A percentile compares a stretch with the other conserved stretches of the same genome.
Conservation (phyloP, 768 basidiomycete genomes). For the Trametes gibbosa region DNA sequence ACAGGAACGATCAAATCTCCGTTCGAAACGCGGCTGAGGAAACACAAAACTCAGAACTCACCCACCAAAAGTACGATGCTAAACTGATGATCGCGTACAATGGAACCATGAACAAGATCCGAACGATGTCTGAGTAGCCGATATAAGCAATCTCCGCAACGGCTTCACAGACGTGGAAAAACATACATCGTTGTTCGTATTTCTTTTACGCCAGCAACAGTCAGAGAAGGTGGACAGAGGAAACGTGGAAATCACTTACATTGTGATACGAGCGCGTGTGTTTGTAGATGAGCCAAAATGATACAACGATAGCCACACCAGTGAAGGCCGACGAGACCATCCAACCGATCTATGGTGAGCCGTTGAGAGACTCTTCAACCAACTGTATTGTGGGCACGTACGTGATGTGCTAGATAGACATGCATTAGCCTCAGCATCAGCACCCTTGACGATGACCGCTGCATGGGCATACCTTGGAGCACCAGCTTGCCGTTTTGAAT, state of each 20-base stretch:
- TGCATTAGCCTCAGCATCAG: neutral
- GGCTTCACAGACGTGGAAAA: neutral
- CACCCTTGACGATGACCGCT: neutral
- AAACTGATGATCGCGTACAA: slow-evolving; percentile 69
- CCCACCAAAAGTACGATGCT: slow-evolving; percentile 72
- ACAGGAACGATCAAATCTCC: neutral
- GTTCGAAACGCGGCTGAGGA: neutral
- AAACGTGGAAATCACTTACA: slow-evolving; percentile 36
- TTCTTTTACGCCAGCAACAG: slow-evolving; percentile 40
- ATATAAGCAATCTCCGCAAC: neutral
- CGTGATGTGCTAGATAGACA: slow-evolving; percentile 49
- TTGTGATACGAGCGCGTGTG: slow-evolving; percentile 73
- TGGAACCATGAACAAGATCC: slow-evolving; percentile 76
- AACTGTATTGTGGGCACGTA: slow-evolving; percentile 26
- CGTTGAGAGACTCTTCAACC: neutral
- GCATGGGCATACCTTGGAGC: slow-evolving; percentile 47
- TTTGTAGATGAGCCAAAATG: slow-evolving; percentile 72
- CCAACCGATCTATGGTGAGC: slow-evolving; percentile 57
- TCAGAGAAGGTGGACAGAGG: neutral
- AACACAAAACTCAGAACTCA: slow-evolving; percentile 28
- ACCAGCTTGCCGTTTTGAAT: slow-evolving; percentile 59
- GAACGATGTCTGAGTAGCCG: slow-evolving; percentile 54
- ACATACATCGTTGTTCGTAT: slow-evolving; percentile 64
- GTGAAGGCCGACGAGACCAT: slow-evolving; percentile 61
- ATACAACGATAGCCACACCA: slow-evolving; percentile 50